Evolutionary conservation across 176 grass and related monocot species (phyloP).

Genomic region (Aegilops tauschii): DNA sequence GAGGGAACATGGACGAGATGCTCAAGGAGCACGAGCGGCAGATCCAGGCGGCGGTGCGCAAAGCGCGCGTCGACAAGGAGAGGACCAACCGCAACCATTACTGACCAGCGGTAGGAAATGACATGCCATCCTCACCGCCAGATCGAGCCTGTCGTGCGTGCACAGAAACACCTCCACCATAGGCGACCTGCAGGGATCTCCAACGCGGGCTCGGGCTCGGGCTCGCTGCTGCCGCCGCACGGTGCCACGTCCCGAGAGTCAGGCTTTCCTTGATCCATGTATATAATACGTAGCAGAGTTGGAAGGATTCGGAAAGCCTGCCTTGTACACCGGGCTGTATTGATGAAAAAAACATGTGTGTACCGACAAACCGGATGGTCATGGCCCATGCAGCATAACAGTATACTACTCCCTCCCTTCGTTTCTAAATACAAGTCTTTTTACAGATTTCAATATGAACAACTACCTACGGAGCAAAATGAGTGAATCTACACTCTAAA

Average conservation of each 20-base stretch:
- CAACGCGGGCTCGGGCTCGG: background rate
- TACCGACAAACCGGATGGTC: no score
- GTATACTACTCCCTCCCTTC: no score
- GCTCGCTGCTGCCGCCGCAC: background rate
- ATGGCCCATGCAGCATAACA: no score
- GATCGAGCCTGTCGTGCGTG: background rate
- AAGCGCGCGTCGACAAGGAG: constrained; percentile 53
- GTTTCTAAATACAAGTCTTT: no score
- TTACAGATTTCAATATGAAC: no score
- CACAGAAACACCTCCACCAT: background rate
- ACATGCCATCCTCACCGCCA: background rate
- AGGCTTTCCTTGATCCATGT: constrained; percentile 44
- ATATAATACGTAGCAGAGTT: constrained; percentile 35
- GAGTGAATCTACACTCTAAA: no score
- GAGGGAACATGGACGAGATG: constrained; percentile 70
- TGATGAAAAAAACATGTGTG: background rate
- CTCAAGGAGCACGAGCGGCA: constrained; percentile 77
- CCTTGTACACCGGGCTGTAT: constrained; percentile 18
- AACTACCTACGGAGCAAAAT: no score
- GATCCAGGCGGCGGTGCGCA: constrained; percentile 69
- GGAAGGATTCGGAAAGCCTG: constrained; percentile 26
- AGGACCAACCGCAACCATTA: constrained; percentile 38
- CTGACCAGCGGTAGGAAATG: background rate
- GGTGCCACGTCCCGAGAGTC: background rate
- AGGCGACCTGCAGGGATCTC: background rate